A percentile compares a stretch with the other conserved stretches of the same genome.
Evolutionary conservation across 495 filamentous ascomycete species (phyloP).

Genomic region (Cercophora sp.): DNA sequence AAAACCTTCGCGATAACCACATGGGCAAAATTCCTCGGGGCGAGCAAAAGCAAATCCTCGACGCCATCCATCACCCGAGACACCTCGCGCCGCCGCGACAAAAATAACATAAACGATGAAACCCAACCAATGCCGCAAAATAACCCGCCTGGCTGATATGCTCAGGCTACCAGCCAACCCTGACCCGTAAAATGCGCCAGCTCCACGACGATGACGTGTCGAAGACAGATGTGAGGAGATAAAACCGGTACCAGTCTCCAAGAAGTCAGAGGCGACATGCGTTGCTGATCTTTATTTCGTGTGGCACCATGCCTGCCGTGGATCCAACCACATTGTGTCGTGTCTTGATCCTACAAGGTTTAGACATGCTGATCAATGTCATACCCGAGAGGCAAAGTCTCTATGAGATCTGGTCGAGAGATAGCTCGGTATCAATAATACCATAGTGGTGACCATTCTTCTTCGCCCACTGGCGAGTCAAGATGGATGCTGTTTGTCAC

Average conservation of each 20-base stretch:
- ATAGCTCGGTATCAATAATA: conserved; percentile 35
- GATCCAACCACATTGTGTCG: conserved; percentile 30
- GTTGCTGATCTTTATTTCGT: conserved; percentile 22
- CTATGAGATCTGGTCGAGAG: conserved; percentile 40
- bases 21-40: not conserved
- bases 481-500: conserved; percentile 67
- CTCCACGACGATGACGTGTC: conserved; percentile 6
- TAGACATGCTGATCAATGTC: no score
- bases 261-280: conserved; percentile 17
- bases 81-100: conserved; percentile 30
- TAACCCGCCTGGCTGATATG: no score
- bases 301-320: conserved; percentile 19
- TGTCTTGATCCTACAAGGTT: conserved; percentile 28
- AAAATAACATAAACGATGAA: conserved; percentile 18
- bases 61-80: conserved; percentile 19
- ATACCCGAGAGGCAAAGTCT: not conserved
- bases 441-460: conserved; percentile 52
- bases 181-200: no score
- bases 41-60: conserved; percentile 12
- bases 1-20: no score
- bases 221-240: conserved; percentile 15
- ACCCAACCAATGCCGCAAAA: conserved; percentile 20
- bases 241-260: conserved; percentile 11
- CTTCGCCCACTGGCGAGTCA: conserved; percentile 91
- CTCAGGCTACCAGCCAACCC: no score